phyloP scores from a whole-genome alignment of 441 rosid genomes.

The Aquilaria agallochum region DNA sequence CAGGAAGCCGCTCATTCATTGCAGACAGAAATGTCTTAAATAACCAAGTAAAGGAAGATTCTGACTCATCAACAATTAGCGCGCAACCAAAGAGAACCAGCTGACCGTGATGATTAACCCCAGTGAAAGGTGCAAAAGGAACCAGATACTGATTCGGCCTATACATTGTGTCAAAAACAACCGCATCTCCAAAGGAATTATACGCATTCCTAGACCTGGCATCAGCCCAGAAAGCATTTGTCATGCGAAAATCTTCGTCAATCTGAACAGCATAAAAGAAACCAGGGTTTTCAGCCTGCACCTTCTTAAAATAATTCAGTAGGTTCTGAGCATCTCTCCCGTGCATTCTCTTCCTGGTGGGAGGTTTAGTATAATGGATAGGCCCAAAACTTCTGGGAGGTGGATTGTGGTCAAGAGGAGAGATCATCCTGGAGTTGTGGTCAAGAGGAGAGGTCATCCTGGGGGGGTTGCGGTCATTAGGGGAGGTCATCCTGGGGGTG shows the following conservation, averaged over 20 bases:
- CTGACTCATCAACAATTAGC: constrained; percentile 60
- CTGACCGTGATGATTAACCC: constrained; percentile 68
- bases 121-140: constrained; percentile 72
- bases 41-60: constrained; percentile 59
- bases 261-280: constrained; percentile 73
- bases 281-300: constrained; percentile 68
- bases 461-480: constrained; percentile 6
- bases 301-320: constrained; percentile 55
- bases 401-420: constrained; percentile 28
- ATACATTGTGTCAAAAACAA: constrained; percentile 58
- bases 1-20: constrained; percentile 49
- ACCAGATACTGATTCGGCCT: constrained; percentile 60
- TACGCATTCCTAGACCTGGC: constrained; percentile 67
- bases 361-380: constrained; percentile 30
- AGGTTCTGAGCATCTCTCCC: constrained; percentile 64
- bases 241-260: constrained; percentile 55
- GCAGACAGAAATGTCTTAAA: constrained; percentile 63
- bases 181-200: constrained; percentile 59
- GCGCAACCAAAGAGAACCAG: constrained; percentile 68
- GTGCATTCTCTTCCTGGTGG: constrained; percentile 39
- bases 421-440: constrained; percentile 24
- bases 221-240: constrained; percentile 76
- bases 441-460: constrained; percentile 29
- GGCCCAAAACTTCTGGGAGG: constrained; percentile 28
- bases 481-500: constrained; percentile 22